Evolutionary conservation across 768 basidiomycete species (phyloP).

Genomic region (Lactarius indigo): DNA sequence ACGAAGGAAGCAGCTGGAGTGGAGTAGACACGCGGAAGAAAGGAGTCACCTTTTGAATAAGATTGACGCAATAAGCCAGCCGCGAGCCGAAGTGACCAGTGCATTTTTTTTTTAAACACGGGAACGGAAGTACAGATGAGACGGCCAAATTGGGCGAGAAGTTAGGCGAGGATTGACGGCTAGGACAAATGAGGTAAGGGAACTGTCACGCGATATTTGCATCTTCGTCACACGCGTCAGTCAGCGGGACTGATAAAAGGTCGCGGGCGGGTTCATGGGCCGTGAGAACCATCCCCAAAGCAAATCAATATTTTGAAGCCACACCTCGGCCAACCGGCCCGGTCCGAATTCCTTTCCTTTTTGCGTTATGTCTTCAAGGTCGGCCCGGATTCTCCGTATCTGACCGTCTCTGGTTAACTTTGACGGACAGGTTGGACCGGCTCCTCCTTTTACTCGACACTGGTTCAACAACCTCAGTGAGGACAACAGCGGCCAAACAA

Average conservation of each 20-base stretch:
- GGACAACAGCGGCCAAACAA: slow-evolving; percentile 95
- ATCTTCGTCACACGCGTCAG: slow-evolving; percentile 26
- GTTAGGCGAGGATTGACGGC: slow-evolving; percentile 23
- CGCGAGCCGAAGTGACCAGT: slow-evolving; percentile 17
- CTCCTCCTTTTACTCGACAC: slow-evolving; percentile 94
- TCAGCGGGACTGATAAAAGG: slow-evolving; percentile 27
- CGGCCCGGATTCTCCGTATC: slow-evolving; percentile 25
- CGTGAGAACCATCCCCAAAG: slow-evolving; percentile 41
- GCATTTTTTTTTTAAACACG: not conserved
- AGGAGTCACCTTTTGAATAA: slow-evolving; percentile 25
- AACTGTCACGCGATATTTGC: slow-evolving; percentile 24
- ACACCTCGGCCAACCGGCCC: slow-evolving; percentile 47
- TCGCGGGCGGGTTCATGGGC: slow-evolving; percentile 27
- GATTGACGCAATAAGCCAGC: slow-evolving; percentile 11
- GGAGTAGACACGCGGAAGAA: slow-evolving; percentile 31
- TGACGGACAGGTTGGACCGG: slow-evolving; percentile 77
- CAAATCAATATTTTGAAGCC: slow-evolving; percentile 40
- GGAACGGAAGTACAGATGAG: slow-evolving; percentile 2
- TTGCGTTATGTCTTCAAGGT: slow-evolving; percentile 77
- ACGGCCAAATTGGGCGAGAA: slow-evolving; percentile 19
- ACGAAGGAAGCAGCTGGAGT: not conserved
- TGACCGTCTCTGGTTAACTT: slow-evolving; percentile 16
- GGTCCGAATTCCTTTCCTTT: slow-evolving; percentile 46
- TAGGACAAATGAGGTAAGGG: slow-evolving; percentile 25
- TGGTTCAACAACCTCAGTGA: slow-evolving; percentile 84